Evolutionary conservation across 371 early-diverging fungal genomes (phyloP).

Genomic region (Apophysomyces variabilis): DNA sequence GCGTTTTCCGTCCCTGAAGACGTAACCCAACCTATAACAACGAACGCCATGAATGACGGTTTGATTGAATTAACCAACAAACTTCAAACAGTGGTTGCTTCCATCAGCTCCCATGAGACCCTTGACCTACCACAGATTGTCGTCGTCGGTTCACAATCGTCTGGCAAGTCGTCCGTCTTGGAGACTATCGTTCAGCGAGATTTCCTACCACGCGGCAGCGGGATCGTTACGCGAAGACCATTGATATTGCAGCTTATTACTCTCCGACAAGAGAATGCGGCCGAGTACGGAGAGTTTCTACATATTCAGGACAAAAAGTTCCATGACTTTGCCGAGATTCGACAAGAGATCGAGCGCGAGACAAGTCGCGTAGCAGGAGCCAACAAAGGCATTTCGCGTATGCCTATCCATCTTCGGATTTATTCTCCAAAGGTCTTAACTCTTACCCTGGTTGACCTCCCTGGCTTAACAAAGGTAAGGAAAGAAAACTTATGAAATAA

Average conservation of each 20-base stretch:
- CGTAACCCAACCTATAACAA: conserved; percentile 15
- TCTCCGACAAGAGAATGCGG: conserved; percentile 42
- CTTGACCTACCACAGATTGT: conserved; percentile 94
- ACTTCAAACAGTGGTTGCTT: conserved; percentile 92
- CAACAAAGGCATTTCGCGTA: conserved; percentile 87
- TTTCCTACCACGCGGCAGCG: conserved; percentile 91
- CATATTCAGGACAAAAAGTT: conserved; percentile 79
- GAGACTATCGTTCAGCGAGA: conserved; percentile 91
- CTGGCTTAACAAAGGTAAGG: conserved; percentile 88
- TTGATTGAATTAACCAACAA: conserved; percentile 90
- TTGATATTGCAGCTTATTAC: conserved; percentile 89
- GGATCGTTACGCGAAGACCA: conserved; percentile 93
- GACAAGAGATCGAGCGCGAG: conserved; percentile 89
- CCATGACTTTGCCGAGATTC: conserved; percentile 82
- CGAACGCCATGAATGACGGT: conserved; percentile 40
- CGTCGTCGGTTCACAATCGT: conserved; percentile 86
- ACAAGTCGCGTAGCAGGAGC: conserved; percentile 85
- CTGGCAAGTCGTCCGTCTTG: conserved; percentile 93
- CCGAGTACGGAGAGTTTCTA: conserved; percentile 77
- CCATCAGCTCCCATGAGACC: conserved; percentile 76
- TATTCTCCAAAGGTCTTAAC: conserved; percentile 87
- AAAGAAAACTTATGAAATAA: not conserved
- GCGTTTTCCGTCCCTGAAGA: conserved; percentile 7
- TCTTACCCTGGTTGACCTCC: conserved; percentile 92
- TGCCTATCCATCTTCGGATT: conserved; percentile 91